A percentile compares a stretch with the other conserved stretches of the same genome.
Conservation (phyloP, 192 early-diverging fungal species). For the Umbelopsis sp. region DNA sequence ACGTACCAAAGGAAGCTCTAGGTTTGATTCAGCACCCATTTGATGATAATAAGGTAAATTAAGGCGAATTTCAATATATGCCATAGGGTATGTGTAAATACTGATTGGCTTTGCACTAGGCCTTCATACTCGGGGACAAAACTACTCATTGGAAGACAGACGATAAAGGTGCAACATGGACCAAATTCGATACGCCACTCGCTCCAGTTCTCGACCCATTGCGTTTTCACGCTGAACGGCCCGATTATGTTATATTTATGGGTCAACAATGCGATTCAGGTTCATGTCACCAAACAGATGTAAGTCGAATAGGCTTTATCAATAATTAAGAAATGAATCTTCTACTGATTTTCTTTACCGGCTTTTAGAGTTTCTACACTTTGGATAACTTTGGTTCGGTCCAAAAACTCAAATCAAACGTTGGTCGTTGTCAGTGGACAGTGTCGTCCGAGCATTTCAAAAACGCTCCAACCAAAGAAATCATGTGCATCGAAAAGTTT, state of each 20-base stretch:
- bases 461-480: slow-evolving; percentile 63
- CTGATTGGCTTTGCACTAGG: slow-evolving; percentile 37
- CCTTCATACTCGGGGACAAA: slow-evolving; percentile 53
- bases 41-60: slow-evolving; percentile 58
- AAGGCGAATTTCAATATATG: slow-evolving; percentile 17
- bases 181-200: slow-evolving; percentile 48
- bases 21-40: slow-evolving; percentile 68
- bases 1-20: slow-evolving; percentile 46
- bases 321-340: not conserved
- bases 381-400: slow-evolving; percentile 65
- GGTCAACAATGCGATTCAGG: slow-evolving; percentile 65
- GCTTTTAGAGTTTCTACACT: slow-evolving; percentile 61
- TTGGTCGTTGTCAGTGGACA: slow-evolving; percentile 76
- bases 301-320: slow-evolving; percentile 7
- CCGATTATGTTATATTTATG: slow-evolving; percentile 67
- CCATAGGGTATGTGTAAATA: not conserved
- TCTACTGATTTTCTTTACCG: not conserved
- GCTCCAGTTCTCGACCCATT: slow-evolving; percentile 35
- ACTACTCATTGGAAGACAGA: slow-evolving; percentile 62
- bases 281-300: slow-evolving; percentile 27
- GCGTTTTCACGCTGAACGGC: slow-evolving; percentile 72
- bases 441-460: slow-evolving; percentile 62
- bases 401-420: slow-evolving; percentile 58
- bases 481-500: slow-evolving; percentile 70
- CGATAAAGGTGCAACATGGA: slow-evolving; percentile 64